These are phyloP conservation scores for Hylodesmum podocarpum DNA, from an alignment of 306 rosid genomes.

Conservation along the genomic window DNA sequence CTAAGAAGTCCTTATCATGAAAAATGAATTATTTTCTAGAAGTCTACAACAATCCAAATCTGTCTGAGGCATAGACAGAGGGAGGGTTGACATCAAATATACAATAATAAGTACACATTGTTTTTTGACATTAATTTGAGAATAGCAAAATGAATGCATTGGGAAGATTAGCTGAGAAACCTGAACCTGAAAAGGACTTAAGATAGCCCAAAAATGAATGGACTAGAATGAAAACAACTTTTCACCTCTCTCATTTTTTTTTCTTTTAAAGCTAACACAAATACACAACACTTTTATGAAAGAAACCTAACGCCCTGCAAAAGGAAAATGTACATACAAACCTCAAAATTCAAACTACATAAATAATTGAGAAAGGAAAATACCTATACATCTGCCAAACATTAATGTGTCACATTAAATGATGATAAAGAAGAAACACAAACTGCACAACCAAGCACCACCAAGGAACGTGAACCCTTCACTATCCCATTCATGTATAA, in stretches of 20 bases:
- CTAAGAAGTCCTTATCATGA: background rate
- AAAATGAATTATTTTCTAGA: background rate
- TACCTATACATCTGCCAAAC: background rate
- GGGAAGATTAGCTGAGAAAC: background rate
- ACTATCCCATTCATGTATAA: background rate
- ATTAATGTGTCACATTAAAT: conserved; percentile 4
- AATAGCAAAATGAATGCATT: background rate
- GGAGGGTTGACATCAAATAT: background rate
- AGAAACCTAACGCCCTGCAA: background rate
- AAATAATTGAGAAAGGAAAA: background rate
- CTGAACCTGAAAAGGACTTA: background rate
- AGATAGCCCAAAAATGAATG: background rate
- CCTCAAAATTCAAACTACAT: background rate
- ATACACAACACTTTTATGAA: background rate
- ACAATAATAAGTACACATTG: background rate
- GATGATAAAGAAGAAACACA: background rate
- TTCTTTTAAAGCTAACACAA: background rate
- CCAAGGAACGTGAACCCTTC: background rate
- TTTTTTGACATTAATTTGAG: background rate
- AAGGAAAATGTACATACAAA: background rate
- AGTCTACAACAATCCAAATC: background rate
- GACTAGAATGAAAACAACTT: conserved; percentile 6
- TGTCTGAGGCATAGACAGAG: background rate
- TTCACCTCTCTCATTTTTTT: background rate
- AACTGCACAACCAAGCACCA: background rate